Evolutionary conservation across 331 rosid genomes (phyloP).

Genomic region (Pyrus hybrid): DNA sequence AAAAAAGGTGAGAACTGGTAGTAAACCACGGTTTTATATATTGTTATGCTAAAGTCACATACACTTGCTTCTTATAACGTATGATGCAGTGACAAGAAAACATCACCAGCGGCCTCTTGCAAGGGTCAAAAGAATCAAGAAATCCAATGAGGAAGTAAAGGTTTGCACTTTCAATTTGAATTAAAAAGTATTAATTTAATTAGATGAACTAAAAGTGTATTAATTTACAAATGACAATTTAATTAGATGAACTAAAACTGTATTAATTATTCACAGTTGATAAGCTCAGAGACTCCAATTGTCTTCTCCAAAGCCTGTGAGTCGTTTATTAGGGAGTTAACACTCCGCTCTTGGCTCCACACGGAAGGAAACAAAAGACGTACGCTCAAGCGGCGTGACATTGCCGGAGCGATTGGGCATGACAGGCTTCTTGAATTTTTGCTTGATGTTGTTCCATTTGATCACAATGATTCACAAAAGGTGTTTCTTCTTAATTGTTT

Average conservation of each 20-base stretch:
- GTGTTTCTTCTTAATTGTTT: too few relatives aligned
- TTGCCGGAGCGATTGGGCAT: slow-evolving; percentile 15
- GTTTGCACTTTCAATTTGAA: slow-evolving; percentile 5
- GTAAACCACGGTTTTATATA: too few relatives aligned
- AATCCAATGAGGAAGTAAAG: slow-evolving; percentile 13
- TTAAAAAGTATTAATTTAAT: too few relatives aligned
- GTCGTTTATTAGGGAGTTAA: slow-evolving; percentile 31
- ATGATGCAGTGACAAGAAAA: slow-evolving; percentile 13
- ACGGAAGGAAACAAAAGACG: slow-evolving; percentile 14
- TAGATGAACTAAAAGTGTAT: not conserved
- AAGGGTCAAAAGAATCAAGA: slow-evolving; percentile 27
- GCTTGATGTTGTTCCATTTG: too few relatives aligned
- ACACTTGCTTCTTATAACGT: not conserved
- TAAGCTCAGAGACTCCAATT: slow-evolving; percentile 29
- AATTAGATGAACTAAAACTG: not conserved
- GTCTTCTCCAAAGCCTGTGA: slow-evolving; percentile 34
- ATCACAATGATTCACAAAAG: too few relatives aligned
- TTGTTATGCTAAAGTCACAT: too few relatives aligned
- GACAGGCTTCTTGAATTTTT: slow-evolving; percentile 19
- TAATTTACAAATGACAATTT: not conserved
- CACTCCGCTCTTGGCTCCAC: slow-evolving; percentile 22
- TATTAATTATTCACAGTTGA: slow-evolving; percentile 15
- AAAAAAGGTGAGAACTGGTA: rapidly evolving
- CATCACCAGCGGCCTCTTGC: slow-evolving; percentile 22
- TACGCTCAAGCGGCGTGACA: slow-evolving; percentile 8